These are phyloP conservation scores for Fusarium sp. DNA, from an alignment of 2,329 filamentous ascomycete species.

Conservation along the genomic window DNA sequence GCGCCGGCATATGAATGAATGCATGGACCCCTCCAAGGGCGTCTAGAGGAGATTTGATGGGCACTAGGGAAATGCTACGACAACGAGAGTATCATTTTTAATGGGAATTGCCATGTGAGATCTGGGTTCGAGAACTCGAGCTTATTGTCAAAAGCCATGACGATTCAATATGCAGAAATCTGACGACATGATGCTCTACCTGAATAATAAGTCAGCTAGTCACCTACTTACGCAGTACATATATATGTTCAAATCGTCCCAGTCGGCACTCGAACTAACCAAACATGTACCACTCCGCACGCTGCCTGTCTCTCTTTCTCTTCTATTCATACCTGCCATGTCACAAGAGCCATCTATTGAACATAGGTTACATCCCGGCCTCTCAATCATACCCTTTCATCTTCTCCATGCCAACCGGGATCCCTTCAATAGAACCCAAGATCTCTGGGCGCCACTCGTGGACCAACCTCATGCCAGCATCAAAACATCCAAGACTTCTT, in stretches of 20 bases:
- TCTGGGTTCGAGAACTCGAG: slow-evolving; percentile 4
- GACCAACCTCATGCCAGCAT: slow-evolving; percentile 32
- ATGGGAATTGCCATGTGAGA: slow-evolving; percentile 29
- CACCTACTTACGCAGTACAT: no score
- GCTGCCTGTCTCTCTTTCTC: neutral
- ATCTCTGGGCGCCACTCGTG: slow-evolving; percentile 30
- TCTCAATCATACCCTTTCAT: slow-evolving; percentile 15
- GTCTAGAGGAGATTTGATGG: slow-evolving; percentile 24
- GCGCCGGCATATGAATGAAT: slow-evolving; percentile 30
- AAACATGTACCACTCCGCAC: neutral
- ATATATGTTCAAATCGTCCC: neutral
- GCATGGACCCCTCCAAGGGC: slow-evolving; percentile 19
- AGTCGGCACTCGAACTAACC: neutral
- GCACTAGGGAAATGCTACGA: slow-evolving; percentile 21
- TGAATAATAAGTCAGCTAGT: neutral
- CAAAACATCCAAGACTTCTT: slow-evolving; percentile 23
- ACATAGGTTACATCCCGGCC: slow-evolving; percentile 8
- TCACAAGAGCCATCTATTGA: slow-evolving; percentile 1
- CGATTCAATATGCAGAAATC: neutral
- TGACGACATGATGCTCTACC: neutral
- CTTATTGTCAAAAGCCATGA: neutral
- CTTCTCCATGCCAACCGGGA: slow-evolving; percentile 7
- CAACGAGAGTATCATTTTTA: slow-evolving; percentile 8
- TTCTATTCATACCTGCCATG: neutral
- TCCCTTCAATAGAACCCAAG: slow-evolving; percentile 31